Conservation (phyloP, 768 basidiomycete genomes). For the Russula brevipes region DNA sequence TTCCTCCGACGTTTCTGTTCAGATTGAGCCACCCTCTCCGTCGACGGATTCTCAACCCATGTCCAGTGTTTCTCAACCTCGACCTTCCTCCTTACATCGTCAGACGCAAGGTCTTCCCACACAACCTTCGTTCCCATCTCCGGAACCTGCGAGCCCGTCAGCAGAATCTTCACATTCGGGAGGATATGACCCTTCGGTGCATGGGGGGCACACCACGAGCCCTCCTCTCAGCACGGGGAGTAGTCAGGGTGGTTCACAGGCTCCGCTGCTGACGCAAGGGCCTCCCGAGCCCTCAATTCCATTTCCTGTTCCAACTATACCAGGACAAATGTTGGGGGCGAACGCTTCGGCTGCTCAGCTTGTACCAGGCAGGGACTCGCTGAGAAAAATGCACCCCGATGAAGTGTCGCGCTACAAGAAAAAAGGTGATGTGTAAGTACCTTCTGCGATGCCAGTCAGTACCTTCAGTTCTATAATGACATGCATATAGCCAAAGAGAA, state of each 20-base stretch:
- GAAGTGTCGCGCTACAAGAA: not conserved
- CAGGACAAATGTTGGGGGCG: too few species aligned
- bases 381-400: conserved; percentile 5
- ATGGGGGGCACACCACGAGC: not conserved
- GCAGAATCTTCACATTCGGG: not conserved
- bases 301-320: too few species aligned
- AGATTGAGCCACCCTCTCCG: not conserved
- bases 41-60: not conserved
- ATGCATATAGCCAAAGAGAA: not conserved
- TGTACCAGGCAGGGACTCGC: too few species aligned
- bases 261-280: too few species aligned
- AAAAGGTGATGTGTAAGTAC: conserved; percentile 10
- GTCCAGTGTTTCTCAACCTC: not conserved
- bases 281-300: too few species aligned
- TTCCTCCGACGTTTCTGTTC: too few species aligned
- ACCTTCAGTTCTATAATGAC: not conserved
- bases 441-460: not conserved
- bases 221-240: not conserved
- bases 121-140: not conserved
- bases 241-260: too few species aligned
- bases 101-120: not conserved
- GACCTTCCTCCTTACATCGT: too few species aligned
- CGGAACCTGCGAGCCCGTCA: not conserved
- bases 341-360: too few species aligned
- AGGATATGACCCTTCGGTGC: not conserved